Conservation (phyloP, 78 protist species). For the Dictyostelium purpureum region DNA sequence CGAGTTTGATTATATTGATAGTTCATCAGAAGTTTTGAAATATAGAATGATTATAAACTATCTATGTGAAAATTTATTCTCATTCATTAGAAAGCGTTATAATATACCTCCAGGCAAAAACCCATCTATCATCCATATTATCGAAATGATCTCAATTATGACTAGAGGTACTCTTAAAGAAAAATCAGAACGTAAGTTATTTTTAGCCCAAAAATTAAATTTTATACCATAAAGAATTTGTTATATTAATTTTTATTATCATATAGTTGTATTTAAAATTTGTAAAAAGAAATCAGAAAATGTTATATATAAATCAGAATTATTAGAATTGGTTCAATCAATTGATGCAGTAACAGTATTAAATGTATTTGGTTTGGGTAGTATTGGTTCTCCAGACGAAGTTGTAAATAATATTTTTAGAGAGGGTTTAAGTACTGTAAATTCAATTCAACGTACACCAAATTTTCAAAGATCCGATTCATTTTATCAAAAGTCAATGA, state of each 20-base stretch:
- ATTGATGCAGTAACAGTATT: constrained; percentile 27
- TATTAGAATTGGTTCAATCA: constrained; percentile 38
- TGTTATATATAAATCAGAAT: constrained; percentile 30
- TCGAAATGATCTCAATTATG: constrained; percentile 53
- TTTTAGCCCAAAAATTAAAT: neutral
- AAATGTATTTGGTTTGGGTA: constrained; percentile 62
- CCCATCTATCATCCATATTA: constrained; percentile 37
- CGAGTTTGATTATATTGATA: constrained; percentile 18
- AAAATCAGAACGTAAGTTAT: constrained; percentile 54
- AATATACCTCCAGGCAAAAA: neutral
- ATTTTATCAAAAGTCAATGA: constrained; percentile 8
- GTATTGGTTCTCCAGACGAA: constrained; percentile 59
- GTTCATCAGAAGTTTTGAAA: neutral
- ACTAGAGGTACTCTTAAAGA: constrained; percentile 56
- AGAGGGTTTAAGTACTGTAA: constrained; percentile 13
- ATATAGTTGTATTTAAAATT: constrained; percentile 45
- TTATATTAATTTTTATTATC: neutral
- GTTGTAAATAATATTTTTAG: constrained; percentile 15
- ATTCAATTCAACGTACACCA: constrained; percentile 26
- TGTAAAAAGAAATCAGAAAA: constrained; percentile 60
- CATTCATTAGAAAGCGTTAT: constrained; percentile 13
- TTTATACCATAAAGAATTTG: neutral
- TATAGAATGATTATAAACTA: constrained; percentile 34
- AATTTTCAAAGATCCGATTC: neutral
- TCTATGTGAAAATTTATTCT: constrained; percentile 2